phyloP scores from a whole-genome alignment of 1,284 basidiomycete genomes.

The Cystobasidiaceae sp. region DNA sequence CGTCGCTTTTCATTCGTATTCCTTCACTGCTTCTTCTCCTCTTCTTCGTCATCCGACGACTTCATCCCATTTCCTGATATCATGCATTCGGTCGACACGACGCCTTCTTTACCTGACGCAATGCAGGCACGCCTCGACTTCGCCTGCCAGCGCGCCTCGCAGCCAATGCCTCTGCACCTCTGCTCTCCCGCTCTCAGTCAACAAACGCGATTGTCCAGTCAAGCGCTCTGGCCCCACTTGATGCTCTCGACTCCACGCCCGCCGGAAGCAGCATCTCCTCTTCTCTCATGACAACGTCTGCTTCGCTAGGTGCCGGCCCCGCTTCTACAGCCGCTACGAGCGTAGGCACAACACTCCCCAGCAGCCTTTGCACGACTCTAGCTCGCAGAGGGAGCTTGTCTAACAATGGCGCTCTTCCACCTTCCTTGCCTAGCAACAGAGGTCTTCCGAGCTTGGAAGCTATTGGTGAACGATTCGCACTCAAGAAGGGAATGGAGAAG shows the following conservation, averaged over 20 bases:
- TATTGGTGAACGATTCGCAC: constrained; percentile 19
- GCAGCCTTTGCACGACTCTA: not conserved
- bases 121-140: not conserved
- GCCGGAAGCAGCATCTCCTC: not conserved
- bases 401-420: constrained; percentile 4
- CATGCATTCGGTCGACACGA: not conserved
- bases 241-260: not conserved
- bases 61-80: not conserved
- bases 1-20: too few species aligned
- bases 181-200: constrained; percentile 22
- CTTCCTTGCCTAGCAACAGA: not conserved
- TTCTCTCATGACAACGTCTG: too few species aligned
- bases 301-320: too few species aligned
- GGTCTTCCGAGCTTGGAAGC: constrained; percentile 19
- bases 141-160: constrained; percentile 24
- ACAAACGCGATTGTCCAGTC: constrained; percentile 18
- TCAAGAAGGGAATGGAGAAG: constrained; percentile 16
- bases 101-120: not conserved
- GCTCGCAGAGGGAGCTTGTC: constrained; percentile 11
- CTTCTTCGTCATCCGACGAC: not conserved
- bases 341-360: not conserved
- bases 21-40: not conserved
- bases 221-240: not conserved
- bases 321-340: not conserved
- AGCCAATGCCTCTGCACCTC: constrained; percentile 11